Conservation (phyloP, 2,329 filamentous ascomycete genomes). For the Cytospora mali region DNA sequence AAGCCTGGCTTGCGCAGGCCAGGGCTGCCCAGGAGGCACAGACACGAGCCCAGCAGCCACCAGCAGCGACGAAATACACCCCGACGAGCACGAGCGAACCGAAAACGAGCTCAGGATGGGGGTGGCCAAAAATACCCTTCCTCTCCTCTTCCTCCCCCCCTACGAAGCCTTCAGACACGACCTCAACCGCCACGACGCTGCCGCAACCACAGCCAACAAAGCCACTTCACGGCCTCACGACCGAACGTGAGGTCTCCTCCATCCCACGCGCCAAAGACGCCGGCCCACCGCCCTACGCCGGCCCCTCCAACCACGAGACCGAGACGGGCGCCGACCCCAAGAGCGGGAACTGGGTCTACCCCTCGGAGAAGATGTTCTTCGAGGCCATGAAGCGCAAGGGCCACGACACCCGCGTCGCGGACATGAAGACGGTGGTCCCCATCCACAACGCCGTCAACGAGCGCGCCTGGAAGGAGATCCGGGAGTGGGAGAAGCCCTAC, state of each 20-base stretch:
- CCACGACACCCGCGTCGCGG: slow-evolving; percentile 67
- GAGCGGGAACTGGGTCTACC: slow-evolving; percentile 95
- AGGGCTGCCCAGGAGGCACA: slow-evolving; percentile 49
- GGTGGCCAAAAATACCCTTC: slow-evolving; percentile 46
- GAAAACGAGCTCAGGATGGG: slow-evolving; percentile 41
- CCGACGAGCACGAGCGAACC: slow-evolving; percentile 37
- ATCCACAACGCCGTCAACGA: slow-evolving; percentile 99
- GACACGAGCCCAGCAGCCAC: background rate
- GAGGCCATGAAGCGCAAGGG: slow-evolving; percentile 93
- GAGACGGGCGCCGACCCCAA: slow-evolving; percentile 72
- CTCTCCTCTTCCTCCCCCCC: slow-evolving; percentile 37
- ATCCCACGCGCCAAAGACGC: slow-evolving; percentile 68
- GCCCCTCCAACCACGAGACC: slow-evolving; percentile 68
- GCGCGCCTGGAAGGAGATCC: slow-evolving; percentile 90
- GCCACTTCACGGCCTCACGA: slow-evolving; percentile 52
- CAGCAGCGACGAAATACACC: slow-evolving; percentile 27
- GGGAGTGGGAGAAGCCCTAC: slow-evolving; percentile 80
- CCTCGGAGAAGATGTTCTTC: slow-evolving; percentile 96
- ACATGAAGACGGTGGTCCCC: slow-evolving; percentile 91
- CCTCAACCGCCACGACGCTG: slow-evolving; percentile 25
- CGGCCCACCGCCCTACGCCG: slow-evolving; percentile 40
- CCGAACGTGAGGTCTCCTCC: slow-evolving; percentile 73
- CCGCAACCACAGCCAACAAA: slow-evolving; percentile 20
- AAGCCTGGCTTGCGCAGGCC: slow-evolving; percentile 80
- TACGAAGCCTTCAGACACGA: background rate